Base-by-base conservation (phyloP, 768 basidiomycete species). In the Coprinopsis cinerea region DNA sequence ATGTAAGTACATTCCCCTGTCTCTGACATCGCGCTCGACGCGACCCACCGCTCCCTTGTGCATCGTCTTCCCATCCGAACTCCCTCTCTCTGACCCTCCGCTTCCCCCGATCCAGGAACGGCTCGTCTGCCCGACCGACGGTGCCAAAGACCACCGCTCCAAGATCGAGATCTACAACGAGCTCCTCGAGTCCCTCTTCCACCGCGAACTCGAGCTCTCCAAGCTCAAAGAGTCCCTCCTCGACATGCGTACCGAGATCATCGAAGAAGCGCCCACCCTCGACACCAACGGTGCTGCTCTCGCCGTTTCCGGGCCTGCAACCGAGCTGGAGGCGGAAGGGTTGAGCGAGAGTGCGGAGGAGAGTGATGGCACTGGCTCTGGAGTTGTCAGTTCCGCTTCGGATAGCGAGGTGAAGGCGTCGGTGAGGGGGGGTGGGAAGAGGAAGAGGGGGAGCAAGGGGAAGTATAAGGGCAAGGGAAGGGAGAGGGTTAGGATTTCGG, bases 131-230 rank as follows among this genome's bases (percentile, higher is more conserved):
- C 57, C 54, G 26, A 46, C 56, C 37, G 53, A 55, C 51, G 61
- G 61, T 4, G 56, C 60, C 26, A 47, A 49, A 36, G 61, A 60
- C 26, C 65, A 68, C 53, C 60, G 63, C 43, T 50, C 32, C 51
- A 68, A 65, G 55, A 57, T 68, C 50, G 56, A 59, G 42, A 42
- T 53, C 25, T 66, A 66, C 59, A 68, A 68, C 53, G 64, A 67
- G 13, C 59, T 67, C 27, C 61, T 68, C 30, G 65, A 67, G 51
- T 64, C 63, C 50, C 57, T 67, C 57, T 67, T 61, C 57, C 58
- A 65, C 52, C 67, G 64, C 54, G 63, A 66, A 43, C 56, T 65
- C 51, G 67, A 68, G 55, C 61, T 68, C 35, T 55, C 55, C 43
- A 60, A 56, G 45, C 61, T 65, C 54, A 64, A 66, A 47, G 62